Percentiles rank a stretch among this genome's conserved stretches.
Conservation (phyloP, 2,329 filamentous ascomycete genomes). For the Rosellinia necatrix region DNA sequence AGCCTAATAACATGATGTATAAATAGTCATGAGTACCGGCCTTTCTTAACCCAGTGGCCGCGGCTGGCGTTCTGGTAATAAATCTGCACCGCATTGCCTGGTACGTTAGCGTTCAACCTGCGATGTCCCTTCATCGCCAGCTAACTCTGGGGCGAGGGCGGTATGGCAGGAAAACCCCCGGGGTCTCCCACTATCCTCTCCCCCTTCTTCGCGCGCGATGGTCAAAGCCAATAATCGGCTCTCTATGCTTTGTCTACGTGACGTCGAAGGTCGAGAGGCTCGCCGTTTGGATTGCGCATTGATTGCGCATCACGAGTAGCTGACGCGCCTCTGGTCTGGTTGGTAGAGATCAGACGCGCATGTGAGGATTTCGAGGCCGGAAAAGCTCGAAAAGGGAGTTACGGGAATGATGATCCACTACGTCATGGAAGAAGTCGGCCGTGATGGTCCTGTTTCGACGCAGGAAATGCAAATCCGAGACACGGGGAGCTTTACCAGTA, state of each 20-base stretch:
- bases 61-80: constrained; percentile 69
- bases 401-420: constrained; percentile 77
- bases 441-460: constrained; percentile 67
- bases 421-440: constrained; percentile 71
- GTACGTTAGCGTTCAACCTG: constrained; percentile 32
- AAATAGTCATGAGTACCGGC: constrained; percentile 37
- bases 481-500: constrained; percentile 59
- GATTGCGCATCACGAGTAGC: neutral
- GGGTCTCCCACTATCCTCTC: no score
- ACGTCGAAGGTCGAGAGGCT: neutral
- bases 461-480: constrained; percentile 63
- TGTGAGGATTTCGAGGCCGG: constrained; percentile 63
- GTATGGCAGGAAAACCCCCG: constrained; percentile 6
- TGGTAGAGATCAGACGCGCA: constrained; percentile 63
- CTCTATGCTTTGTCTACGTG: neutral
- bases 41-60: constrained; percentile 73
- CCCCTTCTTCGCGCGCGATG: neutral
- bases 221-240: neutral
- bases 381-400: constrained; percentile 61
- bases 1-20: constrained; percentile 7
- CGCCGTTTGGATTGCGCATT: neutral
- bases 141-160: constrained; percentile 59
- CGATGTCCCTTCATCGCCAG: neutral
- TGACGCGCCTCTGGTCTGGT: constrained; percentile 10
- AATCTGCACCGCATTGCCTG: constrained; percentile 68